Evolutionary conservation across 2,329 filamentous ascomycete genomes (phyloP).

Genomic region (Monilinia polystroma): DNA sequence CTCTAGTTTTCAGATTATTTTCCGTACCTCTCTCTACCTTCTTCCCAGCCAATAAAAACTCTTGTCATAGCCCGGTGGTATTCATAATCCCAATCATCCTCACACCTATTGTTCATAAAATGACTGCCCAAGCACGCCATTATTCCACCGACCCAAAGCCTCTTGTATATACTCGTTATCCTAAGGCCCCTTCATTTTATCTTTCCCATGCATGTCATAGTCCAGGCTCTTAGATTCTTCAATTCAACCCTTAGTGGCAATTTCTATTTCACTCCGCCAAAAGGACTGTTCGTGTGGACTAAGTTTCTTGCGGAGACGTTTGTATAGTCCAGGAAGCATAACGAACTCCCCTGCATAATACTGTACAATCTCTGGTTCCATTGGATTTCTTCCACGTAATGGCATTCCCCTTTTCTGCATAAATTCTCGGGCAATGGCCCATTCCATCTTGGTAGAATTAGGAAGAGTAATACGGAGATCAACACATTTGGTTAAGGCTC

Average conservation of each 20-base stretch:
- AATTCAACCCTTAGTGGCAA: slow-evolving; percentile 27
- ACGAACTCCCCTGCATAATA: neutral
- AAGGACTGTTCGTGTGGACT: slow-evolving; percentile 20
- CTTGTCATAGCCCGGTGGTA: neutral
- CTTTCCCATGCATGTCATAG: slow-evolving; percentile 27
- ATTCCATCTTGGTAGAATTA: neutral
- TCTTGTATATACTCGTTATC: slow-evolving; percentile 19
- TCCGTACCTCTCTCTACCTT: neutral
- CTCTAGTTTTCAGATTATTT: neutral
- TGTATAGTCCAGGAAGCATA: neutral
- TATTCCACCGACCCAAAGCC: neutral
- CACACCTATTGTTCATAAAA: no score
- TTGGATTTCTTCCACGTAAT: neutral
- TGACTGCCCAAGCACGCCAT: neutral
- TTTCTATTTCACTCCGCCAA: slow-evolving; percentile 21
- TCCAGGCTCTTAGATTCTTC: slow-evolving; percentile 28
- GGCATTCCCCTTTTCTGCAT: neutral
- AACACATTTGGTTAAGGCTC: slow-evolving; percentile 44
- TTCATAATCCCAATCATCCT: neutral
- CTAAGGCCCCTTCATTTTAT: slow-evolving; percentile 27
- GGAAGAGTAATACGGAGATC: neutral
- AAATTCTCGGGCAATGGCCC: no score
- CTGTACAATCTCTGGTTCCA: neutral
- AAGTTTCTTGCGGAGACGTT: neutral
- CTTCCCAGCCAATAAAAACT: neutral